phyloP scores from a whole-genome alignment of 208 protist genomes.

The Trypanosomatidae sp. region DNA sequence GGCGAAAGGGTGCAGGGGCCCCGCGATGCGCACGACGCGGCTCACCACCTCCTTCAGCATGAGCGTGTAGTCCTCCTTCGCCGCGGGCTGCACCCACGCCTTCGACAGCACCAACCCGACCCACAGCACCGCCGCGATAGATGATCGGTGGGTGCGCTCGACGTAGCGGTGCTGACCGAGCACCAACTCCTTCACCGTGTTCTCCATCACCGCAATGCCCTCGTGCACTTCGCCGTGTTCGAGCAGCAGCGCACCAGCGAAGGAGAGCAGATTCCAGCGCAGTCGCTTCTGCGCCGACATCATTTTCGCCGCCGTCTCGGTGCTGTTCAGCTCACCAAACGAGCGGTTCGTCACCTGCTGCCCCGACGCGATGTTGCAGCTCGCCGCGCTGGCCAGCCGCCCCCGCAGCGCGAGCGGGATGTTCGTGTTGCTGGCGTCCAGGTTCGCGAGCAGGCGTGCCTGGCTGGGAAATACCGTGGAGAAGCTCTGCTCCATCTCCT shows the following conservation, averaged over 20 bases:
- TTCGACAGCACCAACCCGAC: slow-evolving; percentile 36
- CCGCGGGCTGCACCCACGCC: slow-evolving; percentile 25
- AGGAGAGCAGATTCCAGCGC: slow-evolving; percentile 49
- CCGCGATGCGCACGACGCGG: slow-evolving; percentile 31
- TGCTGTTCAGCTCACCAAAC: no score
- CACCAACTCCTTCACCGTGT: slow-evolving; percentile 45
- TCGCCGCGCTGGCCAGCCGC: no score
- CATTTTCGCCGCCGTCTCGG: slow-evolving; percentile 13
- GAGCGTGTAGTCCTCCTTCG: slow-evolving; percentile 19
- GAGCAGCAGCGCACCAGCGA: slow-evolving; percentile 38
- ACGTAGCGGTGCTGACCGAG: slow-evolving; percentile 40
- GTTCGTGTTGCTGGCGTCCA: not conserved
- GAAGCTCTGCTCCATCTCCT: slow-evolving; percentile 46
- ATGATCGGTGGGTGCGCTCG: slow-evolving; percentile 38
- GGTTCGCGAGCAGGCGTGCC: not conserved
- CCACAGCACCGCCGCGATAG: slow-evolving; percentile 43
- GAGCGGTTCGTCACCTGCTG: no score
- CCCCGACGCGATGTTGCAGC: no score
- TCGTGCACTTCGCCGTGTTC: slow-evolving; percentile 21
- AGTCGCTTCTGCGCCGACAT: slow-evolving; percentile 36
- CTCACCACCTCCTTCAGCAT: slow-evolving; percentile 40
- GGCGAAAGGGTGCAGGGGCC: slow-evolving; percentile 53
- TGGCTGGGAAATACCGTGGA: slow-evolving; percentile 34
- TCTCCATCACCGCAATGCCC: slow-evolving; percentile 43
- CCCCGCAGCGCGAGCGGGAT: no score